Base-by-base conservation (phyloP, 2,329 filamentous ascomycete genomes). In the Fusarium sp. region DNA sequence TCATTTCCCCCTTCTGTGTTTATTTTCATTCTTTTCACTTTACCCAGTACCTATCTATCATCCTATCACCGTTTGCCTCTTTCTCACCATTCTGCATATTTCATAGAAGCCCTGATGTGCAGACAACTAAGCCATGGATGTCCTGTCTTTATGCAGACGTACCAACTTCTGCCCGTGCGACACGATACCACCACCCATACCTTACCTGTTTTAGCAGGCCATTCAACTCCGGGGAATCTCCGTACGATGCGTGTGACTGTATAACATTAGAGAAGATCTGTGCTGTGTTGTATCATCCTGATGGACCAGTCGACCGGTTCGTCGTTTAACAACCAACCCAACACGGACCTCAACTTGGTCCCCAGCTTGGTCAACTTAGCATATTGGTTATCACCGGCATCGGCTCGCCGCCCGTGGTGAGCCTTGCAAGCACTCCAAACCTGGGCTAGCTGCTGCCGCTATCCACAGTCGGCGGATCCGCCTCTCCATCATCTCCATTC, bases 361-460 rank as follows among this genome's bases (percentile, higher is more conserved):
- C 41, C 36, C 8, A 47, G 31, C 42, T 52, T 43, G 29, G 34
- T 15, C 34, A 25, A 22, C 36, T 36, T 42, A 25, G 28, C 26
- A 44, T 19, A 15, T 38, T 22, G 22, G 51, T 64, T 28, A 12
- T 48, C 26, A 26, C 38, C 43, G 39, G 55, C 40, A 45, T 53
- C 53, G 53, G 35, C 44, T 41, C 39, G n/a, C 13, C 25, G 31
- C 13, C 31, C 43, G 31, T 24, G 38, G 36, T 53, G 34, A 61
- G 53, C 50, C 58, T 42, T 50, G 54, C 47, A 34, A 7, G 31
- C 2, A 7, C 60, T 51, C 63, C 55, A 62, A 40, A 59, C 46
- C 44, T 49, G 50, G 55, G 36, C 49, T 66, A 69, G 64, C 45
- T 26, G 45, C 45, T 51, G 64, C 58, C 64, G 61, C 66, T 64